phyloP scores from a whole-genome alignment of 2,329 filamentous ascomycete genomes.

The Fusarium mexicanum region DNA sequence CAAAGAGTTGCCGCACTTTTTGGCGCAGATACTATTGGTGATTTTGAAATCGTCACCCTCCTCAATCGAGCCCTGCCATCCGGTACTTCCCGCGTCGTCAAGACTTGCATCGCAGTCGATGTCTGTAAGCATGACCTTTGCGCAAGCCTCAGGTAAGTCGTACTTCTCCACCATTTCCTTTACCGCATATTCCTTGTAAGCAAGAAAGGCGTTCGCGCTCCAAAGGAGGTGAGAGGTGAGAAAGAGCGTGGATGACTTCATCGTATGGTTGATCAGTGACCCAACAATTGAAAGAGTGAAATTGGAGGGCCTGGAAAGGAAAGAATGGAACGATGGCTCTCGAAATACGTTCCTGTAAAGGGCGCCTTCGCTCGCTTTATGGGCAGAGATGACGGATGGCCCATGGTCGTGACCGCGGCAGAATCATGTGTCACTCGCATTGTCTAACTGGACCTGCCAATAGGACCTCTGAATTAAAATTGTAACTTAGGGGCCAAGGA shows the following conservation, averaged over 20 bases:
- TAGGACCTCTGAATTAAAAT: background rate
- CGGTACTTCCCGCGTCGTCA: background rate
- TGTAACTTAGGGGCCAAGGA: background rate
- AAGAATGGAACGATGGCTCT: background rate
- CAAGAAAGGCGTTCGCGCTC: background rate
- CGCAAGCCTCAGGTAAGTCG: background rate
- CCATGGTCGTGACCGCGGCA: background rate
- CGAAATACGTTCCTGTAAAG: rapidly evolving
- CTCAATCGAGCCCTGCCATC: background rate
- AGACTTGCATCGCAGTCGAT: background rate
- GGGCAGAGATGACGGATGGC: rapidly evolving
- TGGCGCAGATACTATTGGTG: background rate
- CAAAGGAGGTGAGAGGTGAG: background rate
- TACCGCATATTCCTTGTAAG: background rate
- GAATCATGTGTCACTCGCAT: background rate
- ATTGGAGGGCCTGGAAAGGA: background rate
- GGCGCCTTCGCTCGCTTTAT: background rate
- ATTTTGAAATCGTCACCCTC: background rate
- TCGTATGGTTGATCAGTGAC: rapidly evolving
- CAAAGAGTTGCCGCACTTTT: background rate
- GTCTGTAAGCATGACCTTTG: background rate
- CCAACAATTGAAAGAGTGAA: background rate
- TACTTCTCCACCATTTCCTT: background rate
- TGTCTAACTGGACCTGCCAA: background rate
- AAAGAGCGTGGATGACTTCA: background rate